Evolutionary conservation across 164 flowering plant genomes (phyloP), one percentile per base, ranked within the genome.

Genomic region (Piper longum): DNA sequence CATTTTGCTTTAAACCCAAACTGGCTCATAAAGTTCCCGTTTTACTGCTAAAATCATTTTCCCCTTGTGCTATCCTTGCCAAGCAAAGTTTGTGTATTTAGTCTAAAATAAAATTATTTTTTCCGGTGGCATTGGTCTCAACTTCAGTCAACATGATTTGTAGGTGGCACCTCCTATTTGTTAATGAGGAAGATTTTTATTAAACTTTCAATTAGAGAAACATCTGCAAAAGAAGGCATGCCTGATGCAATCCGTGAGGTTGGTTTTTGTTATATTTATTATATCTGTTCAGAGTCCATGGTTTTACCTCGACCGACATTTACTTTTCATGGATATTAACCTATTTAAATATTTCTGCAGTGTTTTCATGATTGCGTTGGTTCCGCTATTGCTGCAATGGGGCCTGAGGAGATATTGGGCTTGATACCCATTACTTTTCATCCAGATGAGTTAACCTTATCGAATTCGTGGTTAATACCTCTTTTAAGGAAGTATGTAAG

Each of bases 381-480:
- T 42, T 83, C 86, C 80, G 96, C 97, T 67, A 78, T 93, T 68
- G 70, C 72, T 77, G 87, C 96, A 42, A 82, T 90, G 85, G 98
- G 98, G 67, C 88, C 95, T 16, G 85, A 86, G 75, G 83, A 72
- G 73, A 70, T 86, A 52, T 85, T 93, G 52, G 58, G 64, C 14
- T 54, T 86, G 67, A n/a, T 88, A 13, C 97, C 97, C 26, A 76
- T 93, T 54, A 67, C 83, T 59, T 54, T 86, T 69, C 43, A 77
- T 76, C 69, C 70, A 43, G 79, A 77, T 56, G 78, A 79, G 18
- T 69, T 71, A 7, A 75, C 79, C 41, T 84, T 78, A 69, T 76
- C 82, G 57, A 93, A 93, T 62, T 42, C 66, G 43, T 93, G 98
- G 98, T 67, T 93, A 75, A 59, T 93, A 62, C 96, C 98, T n/a